Conservation (phyloP, 495 filamentous ascomycete species). For the Parathielavia hyrcaniae region DNA sequence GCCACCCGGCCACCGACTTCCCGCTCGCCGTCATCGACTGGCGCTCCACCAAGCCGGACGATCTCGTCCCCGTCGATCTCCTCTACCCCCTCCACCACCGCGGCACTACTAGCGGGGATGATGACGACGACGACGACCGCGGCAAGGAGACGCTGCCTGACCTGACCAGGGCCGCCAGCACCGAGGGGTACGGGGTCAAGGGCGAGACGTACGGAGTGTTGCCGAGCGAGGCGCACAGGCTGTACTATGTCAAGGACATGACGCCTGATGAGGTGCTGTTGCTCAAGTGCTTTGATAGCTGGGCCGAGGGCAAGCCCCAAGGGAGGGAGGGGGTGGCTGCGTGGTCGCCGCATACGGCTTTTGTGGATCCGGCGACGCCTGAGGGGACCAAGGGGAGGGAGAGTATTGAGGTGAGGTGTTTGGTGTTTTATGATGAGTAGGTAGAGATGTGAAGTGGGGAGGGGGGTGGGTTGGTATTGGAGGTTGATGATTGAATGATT, state of each 20-base stretch:
- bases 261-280: constrained; percentile 66
- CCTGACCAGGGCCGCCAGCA: constrained; percentile 19
- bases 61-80: constrained; percentile 67
- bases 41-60: constrained; percentile 49
- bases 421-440: constrained; percentile 59
- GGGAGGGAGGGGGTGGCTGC: constrained; percentile 47
- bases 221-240: constrained; percentile 53
- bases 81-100: constrained; percentile 60
- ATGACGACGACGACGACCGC: constrained; percentile 35
- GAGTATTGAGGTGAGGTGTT: constrained; percentile 82
- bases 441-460: not conserved
- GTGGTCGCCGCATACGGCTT: constrained; percentile 78
- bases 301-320: constrained; percentile 46
- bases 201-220: constrained; percentile 65
- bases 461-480: not conserved
- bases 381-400: constrained; percentile 57
- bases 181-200: constrained; percentile 42
- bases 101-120: constrained; percentile 60
- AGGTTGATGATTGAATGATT: too few species aligned
- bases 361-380: constrained; percentile 63
- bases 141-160: constrained; percentile 34
- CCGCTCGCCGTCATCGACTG: constrained; percentile 71
- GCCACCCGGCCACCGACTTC: constrained; percentile 57
- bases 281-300: constrained; percentile 77
- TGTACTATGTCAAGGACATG: constrained; percentile 81